Conservation (phyloP, 495 filamentous ascomycete genomes). For the Talaromyces stipitatus region DNA sequence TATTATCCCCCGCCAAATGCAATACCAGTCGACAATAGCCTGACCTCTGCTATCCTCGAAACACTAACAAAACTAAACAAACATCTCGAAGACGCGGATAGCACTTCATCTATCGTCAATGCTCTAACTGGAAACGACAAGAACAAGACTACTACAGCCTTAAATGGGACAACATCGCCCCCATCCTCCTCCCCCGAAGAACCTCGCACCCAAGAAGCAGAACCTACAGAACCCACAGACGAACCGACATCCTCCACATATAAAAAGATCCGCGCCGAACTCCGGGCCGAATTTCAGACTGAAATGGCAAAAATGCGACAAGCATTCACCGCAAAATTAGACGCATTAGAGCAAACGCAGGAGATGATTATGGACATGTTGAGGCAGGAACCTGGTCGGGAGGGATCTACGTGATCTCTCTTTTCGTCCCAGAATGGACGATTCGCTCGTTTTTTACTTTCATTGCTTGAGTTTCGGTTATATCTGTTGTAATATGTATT, state of each 20-base stretch:
- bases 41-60: slow-evolving; percentile 29
- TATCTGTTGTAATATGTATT: background rate
- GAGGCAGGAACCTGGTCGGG: slow-evolving; percentile 24
- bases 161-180: background rate
- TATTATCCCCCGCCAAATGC: background rate
- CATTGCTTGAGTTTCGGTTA: background rate
- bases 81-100: slow-evolving; percentile 21
- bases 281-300: slow-evolving; percentile 24
- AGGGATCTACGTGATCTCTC: background rate
- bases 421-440: background rate
- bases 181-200: background rate
- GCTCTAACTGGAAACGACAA: background rate
- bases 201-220: too few species aligned
- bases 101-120: background rate
- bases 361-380: slow-evolving; percentile 42
- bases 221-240: background rate
- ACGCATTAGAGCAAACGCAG: slow-evolving; percentile 35
- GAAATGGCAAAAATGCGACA: slow-evolving; percentile 28
- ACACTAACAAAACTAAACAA: slow-evolving; percentile 32
- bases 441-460: background rate
- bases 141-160: slow-evolving; percentile 5
- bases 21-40: background rate
- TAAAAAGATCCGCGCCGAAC: slow-evolving; percentile 23
- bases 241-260: background rate
- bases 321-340: slow-evolving; percentile 28